Evolutionary conservation across 108 stramenopile species (phyloP), one percentile per base, ranked within the genome.

Genomic region (Skeletonema tropicum): DNA sequence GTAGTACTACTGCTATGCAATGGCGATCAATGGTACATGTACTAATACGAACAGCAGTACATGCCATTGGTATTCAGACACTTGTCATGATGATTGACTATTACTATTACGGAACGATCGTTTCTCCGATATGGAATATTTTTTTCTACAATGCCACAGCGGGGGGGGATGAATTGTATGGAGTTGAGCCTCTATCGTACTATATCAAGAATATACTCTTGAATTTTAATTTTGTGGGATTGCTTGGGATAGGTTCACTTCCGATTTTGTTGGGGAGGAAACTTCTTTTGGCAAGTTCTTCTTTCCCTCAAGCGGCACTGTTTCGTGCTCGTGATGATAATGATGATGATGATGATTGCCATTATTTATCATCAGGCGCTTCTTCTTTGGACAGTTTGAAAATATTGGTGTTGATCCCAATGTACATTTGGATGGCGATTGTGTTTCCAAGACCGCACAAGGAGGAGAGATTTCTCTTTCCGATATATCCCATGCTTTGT

Each of bases 151-250:
- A 95, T 73, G 87, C 90, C 25, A 71, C 84, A 33, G 76, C 79
- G n/a, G 95, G 92, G 21, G 93, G 94, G 17, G 94, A 97, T 77
- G 97, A 97, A 60, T 82, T 99, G 26, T 99, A 99, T 73, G 99
- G 99, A 29, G 81, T 97, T 5, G 98, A 99, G 78, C 96, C 97
- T 13, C 59, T 74, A n/a, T 84, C 85, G 21, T 99, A 92, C 63
- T 99, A 99, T 81, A 29, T 96, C 60, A 94, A 92, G 83, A 99
- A 99, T 72, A 75, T 98, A 11, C 33, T 90, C n/a, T 71, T 99
- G 39, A 99, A 98, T 87, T 84, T 93, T 58, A 94, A 92, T 81
- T 52, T 92, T 42, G 86, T 87, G 23, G 83, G 83, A 10, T 30
- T 90, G 3, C 66, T 95, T 15, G 90, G 84, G 0, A 36, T 92